Conservation (phyloP, 352 stramenopile genomes). For the Phytophthora melonis region DNA sequence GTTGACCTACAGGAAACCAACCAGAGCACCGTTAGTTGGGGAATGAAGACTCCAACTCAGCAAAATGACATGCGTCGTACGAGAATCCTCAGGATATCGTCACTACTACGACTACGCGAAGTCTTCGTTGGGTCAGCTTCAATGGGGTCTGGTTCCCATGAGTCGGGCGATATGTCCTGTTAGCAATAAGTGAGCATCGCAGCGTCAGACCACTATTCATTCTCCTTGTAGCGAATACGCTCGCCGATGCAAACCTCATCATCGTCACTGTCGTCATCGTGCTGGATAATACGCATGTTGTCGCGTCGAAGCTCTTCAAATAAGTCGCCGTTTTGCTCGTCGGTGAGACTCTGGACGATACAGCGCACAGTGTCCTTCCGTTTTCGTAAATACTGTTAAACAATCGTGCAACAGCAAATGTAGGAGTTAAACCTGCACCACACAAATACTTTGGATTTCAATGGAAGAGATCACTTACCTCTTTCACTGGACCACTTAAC, state of each 20-base stretch:
- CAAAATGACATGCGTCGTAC: slow-evolving; percentile 44
- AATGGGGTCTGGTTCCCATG: slow-evolving; percentile 93
- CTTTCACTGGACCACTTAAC: slow-evolving; percentile 71
- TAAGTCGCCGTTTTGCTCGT: slow-evolving; percentile 93
- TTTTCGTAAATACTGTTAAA: slow-evolving; percentile 89
- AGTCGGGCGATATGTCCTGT: slow-evolving; percentile 80
- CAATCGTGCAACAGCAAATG: background rate
- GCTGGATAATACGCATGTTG: slow-evolving; percentile 93
- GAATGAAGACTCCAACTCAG: background rate
- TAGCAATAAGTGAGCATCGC: background rate
- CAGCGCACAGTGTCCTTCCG: slow-evolving; percentile 97
- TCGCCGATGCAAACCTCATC: slow-evolving; percentile 72
- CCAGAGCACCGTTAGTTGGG: background rate
- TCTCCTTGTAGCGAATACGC: background rate
- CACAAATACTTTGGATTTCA: background rate
- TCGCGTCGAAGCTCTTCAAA: slow-evolving; percentile 96
- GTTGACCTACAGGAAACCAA: slow-evolving; percentile 64
- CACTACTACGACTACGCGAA: slow-evolving; percentile 78
- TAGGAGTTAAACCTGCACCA: background rate
- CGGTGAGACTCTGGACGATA: slow-evolving; percentile 95
- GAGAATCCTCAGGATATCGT: slow-evolving; percentile 97
- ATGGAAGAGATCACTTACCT: slow-evolving; percentile 40
- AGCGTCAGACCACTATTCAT: background rate
- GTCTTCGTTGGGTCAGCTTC: slow-evolving; percentile 87
- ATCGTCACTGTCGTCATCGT: slow-evolving; percentile 94